Base-by-base conservation (phyloP, 2,329 filamentous ascomycete genomes). In the Proliferodiscus dingleyae region DNA sequence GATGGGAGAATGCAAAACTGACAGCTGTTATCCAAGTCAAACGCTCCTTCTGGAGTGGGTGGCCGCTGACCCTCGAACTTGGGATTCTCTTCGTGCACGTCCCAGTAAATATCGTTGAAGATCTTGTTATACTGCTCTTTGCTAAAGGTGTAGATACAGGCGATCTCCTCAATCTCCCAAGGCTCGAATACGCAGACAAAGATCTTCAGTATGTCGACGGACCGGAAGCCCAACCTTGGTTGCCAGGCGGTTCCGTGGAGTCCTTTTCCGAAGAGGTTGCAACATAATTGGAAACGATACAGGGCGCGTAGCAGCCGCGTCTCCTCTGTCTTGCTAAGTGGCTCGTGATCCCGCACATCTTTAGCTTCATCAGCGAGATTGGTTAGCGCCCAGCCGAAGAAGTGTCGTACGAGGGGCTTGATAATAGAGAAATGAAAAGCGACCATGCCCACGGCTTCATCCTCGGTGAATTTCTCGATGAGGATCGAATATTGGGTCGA, bases 101-200 rank as follows among this genome's bases (percentile, higher is more conserved):
- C 39, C 15, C 24, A 24, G 30, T 41, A 32, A 16, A 41, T 18
- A 24, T 41, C 21, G 18, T 41, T 21, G 15, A 41, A 41, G 4
- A 41, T 32, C 15, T 30, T 28, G 22, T 41, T 15, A 28, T 41
- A 41, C 24, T 10, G 30, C 39, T 41, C 15, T 18, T 28, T 41
- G 24, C 30, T 28, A 28, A 41, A 41, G 13, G 21, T 22, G 33
- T 41, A 24, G 11, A 41, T 32, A 28, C 39, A 33, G 30, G 26
- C 39, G 24, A 41, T 28, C n/a, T 24, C 39, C 39, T 41, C 24
- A 30, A 28, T 28, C 33, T 41, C 39, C 39, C 39, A 41, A 28
- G 39, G 28, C 16, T 33, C 15, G 39, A 41, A 32, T 32, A 41
- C 26, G 26, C 39, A 41, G 26, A 41, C 30, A 28, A 32, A 41